Evolutionary conservation across 345 rosid species (phyloP), one percentile per base, ranked within the genome.

Genomic region (Arabis hirsuta): DNA sequence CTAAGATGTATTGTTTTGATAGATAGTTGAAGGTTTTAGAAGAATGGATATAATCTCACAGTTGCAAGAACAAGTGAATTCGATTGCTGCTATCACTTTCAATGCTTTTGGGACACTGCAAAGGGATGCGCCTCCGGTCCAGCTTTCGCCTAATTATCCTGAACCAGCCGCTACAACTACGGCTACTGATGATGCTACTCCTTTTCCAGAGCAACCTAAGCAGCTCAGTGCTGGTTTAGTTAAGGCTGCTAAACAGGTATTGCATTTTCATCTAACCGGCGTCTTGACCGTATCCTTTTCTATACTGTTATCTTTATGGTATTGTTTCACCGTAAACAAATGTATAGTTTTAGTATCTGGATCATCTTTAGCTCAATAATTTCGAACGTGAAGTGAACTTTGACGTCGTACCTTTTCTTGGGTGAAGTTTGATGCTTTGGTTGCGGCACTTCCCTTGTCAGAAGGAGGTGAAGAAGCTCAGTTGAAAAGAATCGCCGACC

Each of bases 401-500:
- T 68, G 63, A 41, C 26, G 16, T 9, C 26, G 39, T 51, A 7
- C 61, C 53, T 51, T 55, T 48, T 39, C n/a, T 70, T 32, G 66
- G 45, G n/a, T 20, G 41, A 66, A 88, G 99, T 95, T 95, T 79
- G 98, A 90, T 85, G 96, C 90, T 38, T 83, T 95, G 80, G 96
- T 91, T 43, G 84, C 92, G 0, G 99, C 94, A 47, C 96, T 95
- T 71, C 99, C 99, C 13, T 78, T 92, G 73, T 67, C 90, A 1
- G 94, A 90, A 79, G 96, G 94, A 64, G 96, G 96, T 36, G 97
- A 91, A 81, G 96, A 88, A 83, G 96, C 87, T 80, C 99, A 91
- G 77, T 72, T 90, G 60, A 85, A 84, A 82, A 85, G 86, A 80
- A 91, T 91, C 57, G 87, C 88, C 0, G 80, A 95, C 73, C 87